A percentile compares a stretch with the other conserved stretches of the same genome.
Evolutionary conservation across 164 flowering plant species (phyloP).

Genomic region (Piper betle): DNA sequence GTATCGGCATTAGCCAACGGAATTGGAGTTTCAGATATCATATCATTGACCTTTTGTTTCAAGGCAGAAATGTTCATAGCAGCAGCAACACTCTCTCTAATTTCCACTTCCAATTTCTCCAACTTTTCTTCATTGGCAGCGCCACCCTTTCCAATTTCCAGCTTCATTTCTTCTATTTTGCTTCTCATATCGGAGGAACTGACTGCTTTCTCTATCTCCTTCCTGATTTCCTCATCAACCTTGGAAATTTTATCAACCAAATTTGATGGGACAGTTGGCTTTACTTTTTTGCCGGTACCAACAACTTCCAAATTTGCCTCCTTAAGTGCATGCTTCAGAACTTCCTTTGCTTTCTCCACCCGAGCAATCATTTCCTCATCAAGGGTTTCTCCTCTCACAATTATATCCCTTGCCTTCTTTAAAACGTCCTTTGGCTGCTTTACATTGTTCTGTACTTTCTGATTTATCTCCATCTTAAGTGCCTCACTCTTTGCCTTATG

Average conservation of each 20-base stretch:
- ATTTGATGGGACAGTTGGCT: slow-evolving; percentile 6
- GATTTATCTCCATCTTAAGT: slow-evolving; percentile 18
- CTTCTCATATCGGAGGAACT: slow-evolving; percentile 12
- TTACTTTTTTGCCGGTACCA: slow-evolving; percentile 12
- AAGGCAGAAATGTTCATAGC: slow-evolving; percentile 13
- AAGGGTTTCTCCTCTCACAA: slow-evolving; percentile 14
- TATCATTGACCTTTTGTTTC: slow-evolving; percentile 21
- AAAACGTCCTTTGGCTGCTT: slow-evolving; percentile 17
- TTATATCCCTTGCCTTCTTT: slow-evolving; percentile 15
- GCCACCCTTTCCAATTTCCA: slow-evolving; percentile 13
- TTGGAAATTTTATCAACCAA: slow-evolving; percentile 13
- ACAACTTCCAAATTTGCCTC: slow-evolving; percentile 24
- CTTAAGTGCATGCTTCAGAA: slow-evolving; percentile 15
- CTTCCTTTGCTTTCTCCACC: slow-evolving; percentile 10
- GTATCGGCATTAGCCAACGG: background rate
- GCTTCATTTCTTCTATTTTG: slow-evolving; percentile 24
- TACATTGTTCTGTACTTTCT: slow-evolving; percentile 16
- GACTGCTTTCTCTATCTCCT: slow-evolving; percentile 19
- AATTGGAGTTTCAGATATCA: slow-evolving; percentile 7
- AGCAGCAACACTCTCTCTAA: slow-evolving; percentile 19
- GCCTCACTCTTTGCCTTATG: slow-evolving; percentile 16
- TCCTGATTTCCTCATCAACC: slow-evolving; percentile 14
- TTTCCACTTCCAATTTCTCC: slow-evolving; percentile 20
- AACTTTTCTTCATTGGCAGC: slow-evolving; percentile 8
- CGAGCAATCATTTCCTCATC: slow-evolving; percentile 17